These are phyloP conservation scores for Candida neerlandica DNA, from an alignment of 1,139 yeast species.

Conservation along the genomic window DNA sequence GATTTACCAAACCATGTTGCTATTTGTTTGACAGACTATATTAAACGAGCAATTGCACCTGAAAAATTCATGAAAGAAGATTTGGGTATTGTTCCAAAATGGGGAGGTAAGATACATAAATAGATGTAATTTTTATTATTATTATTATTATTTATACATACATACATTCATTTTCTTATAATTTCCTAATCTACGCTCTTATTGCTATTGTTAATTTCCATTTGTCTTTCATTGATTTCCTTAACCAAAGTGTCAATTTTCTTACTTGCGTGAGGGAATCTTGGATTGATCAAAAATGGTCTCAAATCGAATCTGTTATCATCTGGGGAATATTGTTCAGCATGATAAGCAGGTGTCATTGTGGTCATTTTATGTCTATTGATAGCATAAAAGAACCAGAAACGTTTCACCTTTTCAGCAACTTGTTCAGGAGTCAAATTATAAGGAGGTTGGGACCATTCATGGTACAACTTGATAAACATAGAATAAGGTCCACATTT, in stretches of 20 bases:
- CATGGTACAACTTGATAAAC: conserved; percentile 86
- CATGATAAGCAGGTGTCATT: conserved; percentile 94
- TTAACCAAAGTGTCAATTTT: conserved; percentile 80
- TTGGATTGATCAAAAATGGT: conserved; percentile 90
- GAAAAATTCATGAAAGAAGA: conserved; percentile 40
- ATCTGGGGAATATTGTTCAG: conserved; percentile 97
- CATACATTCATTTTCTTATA: no score
- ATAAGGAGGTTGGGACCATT: conserved; percentile 77
- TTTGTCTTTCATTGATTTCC: conserved; percentile 44
- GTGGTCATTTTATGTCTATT: conserved; percentile 97
- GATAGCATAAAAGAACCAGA: conserved; percentile 90
- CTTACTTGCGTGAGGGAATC: conserved; percentile 86
- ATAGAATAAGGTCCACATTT: conserved; percentile 96
- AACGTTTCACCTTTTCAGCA: conserved; percentile 88
- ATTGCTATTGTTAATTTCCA: conserved; percentile 25
- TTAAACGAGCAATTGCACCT: conserved; percentile 46
- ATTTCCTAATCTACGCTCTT: conserved; percentile 31
- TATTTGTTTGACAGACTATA: conserved; percentile 51
- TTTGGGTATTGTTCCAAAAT: conserved; percentile 46
- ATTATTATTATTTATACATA: background rate
- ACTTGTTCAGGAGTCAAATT: conserved; percentile 77
- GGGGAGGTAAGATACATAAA: conserved; percentile 51
- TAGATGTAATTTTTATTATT: conserved; percentile 12
- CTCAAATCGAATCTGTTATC: conserved; percentile 94
- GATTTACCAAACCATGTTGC: conserved; percentile 78